phyloP scores from a whole-genome alignment of 2,329 filamentous ascomycete species.

The Alternaria conjuncta region DNA sequence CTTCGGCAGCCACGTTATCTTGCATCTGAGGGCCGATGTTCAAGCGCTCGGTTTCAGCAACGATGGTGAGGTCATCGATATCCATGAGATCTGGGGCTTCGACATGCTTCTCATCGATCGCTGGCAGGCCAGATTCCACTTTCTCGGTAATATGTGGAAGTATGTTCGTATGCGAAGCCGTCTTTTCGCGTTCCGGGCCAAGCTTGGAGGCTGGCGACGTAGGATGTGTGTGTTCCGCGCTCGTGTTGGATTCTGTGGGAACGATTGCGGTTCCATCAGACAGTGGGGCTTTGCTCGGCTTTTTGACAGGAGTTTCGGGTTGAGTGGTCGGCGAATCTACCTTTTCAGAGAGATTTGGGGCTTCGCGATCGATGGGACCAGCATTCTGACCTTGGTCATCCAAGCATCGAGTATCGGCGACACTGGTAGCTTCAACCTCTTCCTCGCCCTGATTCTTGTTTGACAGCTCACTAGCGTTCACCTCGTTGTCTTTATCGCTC shows the following conservation, averaged over 20 bases:
- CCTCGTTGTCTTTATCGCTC: neutral
- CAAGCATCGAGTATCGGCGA: neutral
- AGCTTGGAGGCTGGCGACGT: neutral
- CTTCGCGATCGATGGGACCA: too few relatives aligned
- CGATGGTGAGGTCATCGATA: neutral
- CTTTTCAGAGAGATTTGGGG: neutral
- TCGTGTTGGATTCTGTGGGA: neutral
- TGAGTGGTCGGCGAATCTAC: neutral
- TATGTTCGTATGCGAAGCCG: neutral
- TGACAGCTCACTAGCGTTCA: neutral
- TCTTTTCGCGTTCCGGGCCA: neutral
- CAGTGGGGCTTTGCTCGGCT: neutral
- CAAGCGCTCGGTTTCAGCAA: neutral
- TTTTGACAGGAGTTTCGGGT: neutral
- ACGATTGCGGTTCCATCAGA: neutral
- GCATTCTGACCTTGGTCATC: neutral
- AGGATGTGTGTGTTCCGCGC: neutral
- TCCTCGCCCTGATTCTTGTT: neutral
- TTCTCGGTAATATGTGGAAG: neutral
- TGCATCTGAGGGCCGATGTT: neutral
- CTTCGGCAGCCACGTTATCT: neutral
- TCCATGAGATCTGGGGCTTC: neutral
- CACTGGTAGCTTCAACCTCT: neutral
- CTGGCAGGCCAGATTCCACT: neutral
- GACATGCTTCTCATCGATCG: neutral